Evolutionary conservation across 768 basidiomycete species (phyloP), one percentile per base, ranked within the genome.

Genomic region (Lactifluus piperatus): DNA sequence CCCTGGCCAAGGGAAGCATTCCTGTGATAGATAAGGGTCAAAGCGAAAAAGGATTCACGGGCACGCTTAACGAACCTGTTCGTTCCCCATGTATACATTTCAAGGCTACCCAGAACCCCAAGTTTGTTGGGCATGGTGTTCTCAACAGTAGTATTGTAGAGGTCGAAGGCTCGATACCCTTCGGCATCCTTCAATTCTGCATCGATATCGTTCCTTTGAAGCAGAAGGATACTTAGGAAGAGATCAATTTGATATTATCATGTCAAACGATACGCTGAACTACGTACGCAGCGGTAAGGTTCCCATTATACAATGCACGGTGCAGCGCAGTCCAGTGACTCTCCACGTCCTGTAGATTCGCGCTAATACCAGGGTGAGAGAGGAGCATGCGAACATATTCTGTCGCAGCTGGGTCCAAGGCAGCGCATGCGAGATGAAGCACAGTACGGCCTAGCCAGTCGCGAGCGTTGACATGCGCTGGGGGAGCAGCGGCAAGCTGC

Each of bases 291-390:
- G 81, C 79, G 49, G 84, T 76, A 9, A 94, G 60, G 65, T 93
- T 91, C 1, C 89, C 91, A 37, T 76, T 70, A 68, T 93, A 97
- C 65, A 94, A 71, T 2, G 91, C 91, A 49, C 93, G 76, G 67
- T 99, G 95, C 22, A 98, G 74, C 7, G 94, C 81, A 1, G 92
- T 95, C 89, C 93, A 97, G 57, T 86, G 86, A 57, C 82, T 90
- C 76, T 98, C 95, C 54, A 70, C 70, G 71, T 99, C 95, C 43
- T 75, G 73, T 7, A 88, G 58, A 65, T 98, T 98, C 64, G 92
- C 82, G 57, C 88, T 85, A 69, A 94, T 76, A 24, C 75, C 72
- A 1, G 91, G 83, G 63, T 91, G 86, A 18, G 80, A 79, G 51
- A 98, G 78, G 5, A 97, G 75, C 55, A 88, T 74, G 52, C 83